Conservation (phyloP, 345 rosid genomes). For the Pugionium dolabratum region DNA sequence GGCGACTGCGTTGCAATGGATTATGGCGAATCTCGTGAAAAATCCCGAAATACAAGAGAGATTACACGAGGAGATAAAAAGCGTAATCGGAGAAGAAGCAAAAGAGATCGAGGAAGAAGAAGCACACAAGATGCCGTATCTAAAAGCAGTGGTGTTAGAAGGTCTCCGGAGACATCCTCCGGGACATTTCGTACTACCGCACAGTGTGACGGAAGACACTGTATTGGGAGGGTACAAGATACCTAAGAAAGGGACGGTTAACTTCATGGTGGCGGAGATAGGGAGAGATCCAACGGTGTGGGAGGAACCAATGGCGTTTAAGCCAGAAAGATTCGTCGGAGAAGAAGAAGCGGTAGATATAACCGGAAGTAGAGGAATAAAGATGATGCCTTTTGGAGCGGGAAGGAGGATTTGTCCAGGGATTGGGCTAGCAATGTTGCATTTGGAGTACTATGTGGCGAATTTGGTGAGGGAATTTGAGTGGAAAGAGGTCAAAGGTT, state of each 20-base stretch:
- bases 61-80: conserved; percentile 33
- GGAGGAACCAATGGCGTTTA: conserved; percentile 49
- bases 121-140: conserved; percentile 32
- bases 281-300: conserved; percentile 41
- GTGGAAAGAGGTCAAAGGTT: conserved; percentile 39
- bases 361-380: conserved; percentile 43
- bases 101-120: conserved; percentile 42
- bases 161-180: conserved; percentile 47
- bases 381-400: conserved; percentile 53
- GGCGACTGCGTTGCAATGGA: conserved; percentile 46
- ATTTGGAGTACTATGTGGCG: conserved; percentile 47
- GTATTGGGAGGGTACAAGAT: conserved; percentile 37
- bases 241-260: conserved; percentile 37
- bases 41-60: conserved; percentile 36
- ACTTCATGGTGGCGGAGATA: conserved; percentile 42
- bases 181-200: conserved; percentile 35
- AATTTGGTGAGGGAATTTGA: conserved; percentile 39
- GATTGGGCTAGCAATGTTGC: conserved; percentile 37
- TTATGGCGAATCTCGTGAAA: conserved; percentile 47
- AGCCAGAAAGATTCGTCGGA: conserved; percentile 42
- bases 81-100: conserved; percentile 20
- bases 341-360: conserved; percentile 35
- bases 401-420: conserved; percentile 51
- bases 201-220: conserved; percentile 38
- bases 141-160: conserved; percentile 40